Evolutionary conservation across 495 filamentous ascomycete species (phyloP), one percentile per base, ranked within the genome.

Genomic region (Penicillium cosmopolitanum): DNA sequence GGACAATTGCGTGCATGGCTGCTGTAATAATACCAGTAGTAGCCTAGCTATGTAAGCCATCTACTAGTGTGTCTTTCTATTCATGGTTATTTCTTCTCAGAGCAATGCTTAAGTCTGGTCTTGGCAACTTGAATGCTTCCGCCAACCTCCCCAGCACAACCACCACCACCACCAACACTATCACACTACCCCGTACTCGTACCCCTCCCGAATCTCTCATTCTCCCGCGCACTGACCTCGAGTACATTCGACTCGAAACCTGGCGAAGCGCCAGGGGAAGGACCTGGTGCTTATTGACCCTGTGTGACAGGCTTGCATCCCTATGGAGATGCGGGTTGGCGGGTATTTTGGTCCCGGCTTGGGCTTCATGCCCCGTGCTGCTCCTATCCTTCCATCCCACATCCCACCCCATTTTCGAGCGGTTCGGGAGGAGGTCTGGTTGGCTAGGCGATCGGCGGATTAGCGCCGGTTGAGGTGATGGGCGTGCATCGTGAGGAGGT

Each of bases 381-480:
- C 43, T 50, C 31, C 36, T 51, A 18, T 46, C 28, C 42, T 55
- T 48, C 46, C 19, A 23, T 48, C 36, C 36, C 36, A 38, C 15
- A 38, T 38, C 36, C 46, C 46, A 48, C 21, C 46, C 46, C 46
- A 28, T 13, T 28, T 31, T 47, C 53, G 52, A 67, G 73, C 73
- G 71, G 66, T 72, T 75, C 74, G 66, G 58, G 58, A 66, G 23
- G 25, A 7, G 38, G 25, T 69, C 19, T 75, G 70, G 69, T 77
- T 77, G 74, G 73, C 62, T 51, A 65, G 66, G 42, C 68, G 68
- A 72, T 73, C 69, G 66, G 53, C 61, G 57, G 54, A 50, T 72
- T 72, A 67, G 74, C 71, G 74, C 74, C 70, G 67, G 73, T 54
- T 51, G 63, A 62, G 63, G 74, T 77, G 74, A 77, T 57, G 60